These are phyloP conservation scores for Pilaira anomala DNA, from an alignment of 192 early-diverging fungal genomes.

Conservation along the genomic window DNA sequence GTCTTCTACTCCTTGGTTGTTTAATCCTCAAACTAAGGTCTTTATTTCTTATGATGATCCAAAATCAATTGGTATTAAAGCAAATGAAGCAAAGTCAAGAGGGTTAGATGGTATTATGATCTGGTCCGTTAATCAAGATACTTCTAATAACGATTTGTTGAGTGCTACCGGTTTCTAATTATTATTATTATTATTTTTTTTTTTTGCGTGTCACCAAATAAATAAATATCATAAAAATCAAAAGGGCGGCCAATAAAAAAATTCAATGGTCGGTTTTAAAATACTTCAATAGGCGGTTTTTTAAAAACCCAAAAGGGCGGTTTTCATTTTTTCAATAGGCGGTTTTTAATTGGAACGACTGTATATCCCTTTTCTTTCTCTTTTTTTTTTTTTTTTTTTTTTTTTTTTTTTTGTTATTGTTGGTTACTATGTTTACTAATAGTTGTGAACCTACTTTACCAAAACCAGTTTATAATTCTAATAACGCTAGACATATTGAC, in stretches of 20 bases:
- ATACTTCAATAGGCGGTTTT: too few species aligned
- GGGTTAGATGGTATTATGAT: conserved; percentile 64
- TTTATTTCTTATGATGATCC: conserved; percentile 76
- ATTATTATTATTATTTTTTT: background rate
- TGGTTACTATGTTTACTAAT: conserved; percentile 1
- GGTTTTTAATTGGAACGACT: too few species aligned
- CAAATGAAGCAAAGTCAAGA: conserved; percentile 50
- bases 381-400: background rate
- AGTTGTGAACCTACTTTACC: conserved; percentile 11
- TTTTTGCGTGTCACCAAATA: background rate
- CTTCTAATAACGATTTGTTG: conserved; percentile 55
- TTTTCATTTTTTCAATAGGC: too few species aligned
- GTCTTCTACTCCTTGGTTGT: conserved; percentile 71
- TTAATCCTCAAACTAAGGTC: conserved; percentile 50
- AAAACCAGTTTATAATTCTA: conserved; percentile 7
- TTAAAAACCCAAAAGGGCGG: too few species aligned
- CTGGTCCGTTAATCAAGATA: conserved; percentile 66
- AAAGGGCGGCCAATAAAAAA: background rate
- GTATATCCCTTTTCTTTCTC: too few species aligned
- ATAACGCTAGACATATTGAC: background rate
- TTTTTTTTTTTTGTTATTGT: background rate
- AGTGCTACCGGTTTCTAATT: conserved; percentile 16
- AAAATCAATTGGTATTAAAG: conserved; percentile 54
- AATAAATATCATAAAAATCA: background rate
- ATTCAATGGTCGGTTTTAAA: too few species aligned